Base-by-base conservation (phyloP, 2,329 filamentous ascomycete genomes). In the Fusarium secorum region DNA sequence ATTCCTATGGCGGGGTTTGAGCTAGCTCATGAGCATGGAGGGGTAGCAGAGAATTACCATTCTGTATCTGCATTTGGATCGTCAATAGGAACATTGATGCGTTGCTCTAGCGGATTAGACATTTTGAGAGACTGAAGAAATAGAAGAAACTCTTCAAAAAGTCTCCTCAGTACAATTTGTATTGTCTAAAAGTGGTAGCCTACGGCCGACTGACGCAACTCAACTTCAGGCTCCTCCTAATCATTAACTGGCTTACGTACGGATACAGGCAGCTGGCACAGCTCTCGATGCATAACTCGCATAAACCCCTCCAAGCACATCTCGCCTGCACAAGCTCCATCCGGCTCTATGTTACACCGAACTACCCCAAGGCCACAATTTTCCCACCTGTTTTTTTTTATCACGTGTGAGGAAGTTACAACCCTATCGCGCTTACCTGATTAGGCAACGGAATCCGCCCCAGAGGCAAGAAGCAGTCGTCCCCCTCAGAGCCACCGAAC, bases 21-120 rank as follows among this genome's bases (percentile, higher is more conserved):
- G 62, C 55, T 54, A 56, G 35, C 41, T 28, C 49, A 49, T 45
- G n/a, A 18, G 10, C 13, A 71, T 73, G 69, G 73, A 76, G 74
- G 74, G 74, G 68, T 68, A 72, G 44, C 33, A 70, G 35, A 28
- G 48, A 95, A 70, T n/a, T 36, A 76, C 96, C 96, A 99, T 91
- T 99, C 96, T 70, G 96, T 99, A 80, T 99, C 96, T 70, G 94
- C 96, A 78, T 98, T 97, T 35, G 95, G 95, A 79, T 98, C 91
- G 79, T 97, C 94, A 74, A 99, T 92, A 46, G 95, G 94, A 66
- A 99, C 96, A 77, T 86, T 86, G 73, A 91, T 90, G 49, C 89
- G 84, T 76, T 91, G 88, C 58, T 91, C 89, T 73, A 81, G 76
- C 38, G 89, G 89, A 35, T 88, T 87, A 22, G 88, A 88, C 89